Evolutionary conservation across 306 rosid genomes (phyloP), one percentile per base, ranked within the genome.

Genomic region (Corylus heterophylla): DNA sequence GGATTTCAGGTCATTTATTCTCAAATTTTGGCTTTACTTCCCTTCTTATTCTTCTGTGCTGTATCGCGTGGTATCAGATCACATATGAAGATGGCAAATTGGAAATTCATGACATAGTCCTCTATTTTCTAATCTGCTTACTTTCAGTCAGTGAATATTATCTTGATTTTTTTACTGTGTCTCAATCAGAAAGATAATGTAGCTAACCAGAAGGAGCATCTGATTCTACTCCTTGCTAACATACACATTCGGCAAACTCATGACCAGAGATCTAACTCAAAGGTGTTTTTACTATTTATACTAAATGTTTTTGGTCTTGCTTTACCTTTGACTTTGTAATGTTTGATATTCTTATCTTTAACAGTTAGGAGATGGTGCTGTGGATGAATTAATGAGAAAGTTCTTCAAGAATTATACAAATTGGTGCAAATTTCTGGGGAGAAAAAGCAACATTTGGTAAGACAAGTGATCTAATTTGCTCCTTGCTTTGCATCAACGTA

Each of bases 171-270:
- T 59, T 82, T 66, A n/a, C 56, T 54, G 64, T 79, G 37, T 82
- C 67, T 77, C 59, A 61, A 74, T 84, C 89, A 94, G 98, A 92
- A 89, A 81, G 97, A 86, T 64, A 94, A 91, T 89, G 97, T 89
- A 61, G 91, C 98, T 76, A 94, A 94, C 89, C 97, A 94, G 84
- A 91, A 85, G 80, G 98, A 94, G 84, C 97, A 94, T 88, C 82
- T 94, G 49, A 83, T 94, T 86, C 92, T 94, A 64, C 98, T 94
- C 80, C 87, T 94, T 66, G 97, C 98, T 27, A 94, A 94, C 84
- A 82, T 87, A 82, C 91, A 87, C 71, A 86, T 87, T 74, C 84
- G 97, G 79, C 91, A 88, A 79, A 77, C 85, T 69, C 83, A 85
- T 63, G 87, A 85, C 74, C 90, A 85, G 87, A 70, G 44, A 58